Conservation (phyloP, 1,284 basidiomycete genomes). For the Boletus albobrunnescens region DNA sequence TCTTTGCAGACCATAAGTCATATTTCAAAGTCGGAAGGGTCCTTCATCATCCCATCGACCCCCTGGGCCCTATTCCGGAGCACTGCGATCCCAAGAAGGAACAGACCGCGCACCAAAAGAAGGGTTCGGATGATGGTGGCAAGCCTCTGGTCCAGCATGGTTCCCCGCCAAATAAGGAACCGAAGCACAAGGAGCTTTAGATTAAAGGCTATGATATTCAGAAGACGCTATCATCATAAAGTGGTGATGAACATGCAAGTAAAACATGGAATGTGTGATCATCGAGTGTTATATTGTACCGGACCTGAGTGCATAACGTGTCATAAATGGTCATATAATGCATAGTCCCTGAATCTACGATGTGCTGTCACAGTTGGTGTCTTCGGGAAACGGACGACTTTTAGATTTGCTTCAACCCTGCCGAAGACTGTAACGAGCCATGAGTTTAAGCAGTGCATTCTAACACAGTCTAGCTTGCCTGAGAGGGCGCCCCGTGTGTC, state of each 20-base stretch:
- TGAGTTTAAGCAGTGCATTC: conserved; percentile 25
- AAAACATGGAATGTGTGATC: conserved; percentile 25
- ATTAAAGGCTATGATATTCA: conserved; percentile 16
- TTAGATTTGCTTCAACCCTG: conserved; percentile 30
- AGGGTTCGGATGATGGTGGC: conserved; percentile 5
- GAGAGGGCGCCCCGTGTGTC: conserved; percentile 51
- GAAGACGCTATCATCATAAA: conserved; percentile 21
- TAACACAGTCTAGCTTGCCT: conserved; percentile 31
- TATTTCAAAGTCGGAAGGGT: conserved; percentile 78
- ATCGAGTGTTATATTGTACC: conserved; percentile 4
- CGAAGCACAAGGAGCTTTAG: conserved; percentile 40
- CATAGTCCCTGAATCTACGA: conserved; percentile 22
- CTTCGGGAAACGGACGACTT: conserved; percentile 2
- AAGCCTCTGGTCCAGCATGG: conserved; percentile 11
- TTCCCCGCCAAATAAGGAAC: conserved; percentile 10
- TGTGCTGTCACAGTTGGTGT: not conserved
- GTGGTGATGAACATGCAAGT: conserved; percentile 21
- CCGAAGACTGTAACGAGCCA: conserved; percentile 24
- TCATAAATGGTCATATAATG: conserved; percentile 33
- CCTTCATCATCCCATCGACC: conserved; percentile 73
- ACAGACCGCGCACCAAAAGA: conserved; percentile 20
- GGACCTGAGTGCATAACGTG: conserved; percentile 9
- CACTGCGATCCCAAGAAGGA: conserved; percentile 69
- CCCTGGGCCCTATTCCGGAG: conserved; percentile 70
- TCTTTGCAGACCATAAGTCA: conserved; percentile 77